Evolutionary conservation across 2,329 filamentous ascomycete genomes (phyloP), one percentile per base, ranked within the genome.

Genomic region (Pestalotiopsis sp.): DNA sequence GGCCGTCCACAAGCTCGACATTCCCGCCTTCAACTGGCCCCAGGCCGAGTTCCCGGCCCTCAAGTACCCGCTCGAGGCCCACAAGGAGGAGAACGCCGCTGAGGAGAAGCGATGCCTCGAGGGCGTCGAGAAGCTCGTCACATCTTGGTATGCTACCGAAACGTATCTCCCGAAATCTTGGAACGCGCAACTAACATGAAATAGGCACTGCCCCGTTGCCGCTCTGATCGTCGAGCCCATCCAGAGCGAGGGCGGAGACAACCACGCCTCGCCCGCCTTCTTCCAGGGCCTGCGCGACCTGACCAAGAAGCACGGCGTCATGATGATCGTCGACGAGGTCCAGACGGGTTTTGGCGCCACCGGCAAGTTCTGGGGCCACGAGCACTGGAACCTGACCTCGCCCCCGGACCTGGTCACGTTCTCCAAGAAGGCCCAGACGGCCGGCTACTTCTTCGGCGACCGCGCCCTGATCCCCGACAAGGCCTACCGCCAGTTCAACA

Each of bases 401-500:
- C 93, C 94, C 9, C 94, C 94, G 0, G 94, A 97, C 84, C 96
- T 97, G 85, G 94, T 97, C 60, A 97, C 94, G 68, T 97, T 97
- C 84, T 93, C 90, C 77, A 97, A 97, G 86, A 97, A 97, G 87
- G 94, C 94, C 3, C 94, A 97, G 83, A 93, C 94, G 2, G 94
- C 94, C 7, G 94, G 94, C 45, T 97, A 95, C 87, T 97, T 95
- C 86, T 97, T 91, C 79, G 92, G 91, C 70, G 91, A 95, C 85
- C 87, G 89, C 11, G 90, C 89, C 52, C 86, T 97, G 74, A 87
- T 93, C 13, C 94, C 94, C 71, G 97, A 97, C 86, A 95, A 94
- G 87, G 92, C 94, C 6, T 97, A 97, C 86, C 91, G 94, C 71
- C 94, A 97, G 83, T 97, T 97, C 87, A 97, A 97, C 86, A 97